These are phyloP conservation scores for Neurospora sp. DNA, from an alignment of 2,329 filamentous ascomycete species.

Conservation along the genomic window DNA sequence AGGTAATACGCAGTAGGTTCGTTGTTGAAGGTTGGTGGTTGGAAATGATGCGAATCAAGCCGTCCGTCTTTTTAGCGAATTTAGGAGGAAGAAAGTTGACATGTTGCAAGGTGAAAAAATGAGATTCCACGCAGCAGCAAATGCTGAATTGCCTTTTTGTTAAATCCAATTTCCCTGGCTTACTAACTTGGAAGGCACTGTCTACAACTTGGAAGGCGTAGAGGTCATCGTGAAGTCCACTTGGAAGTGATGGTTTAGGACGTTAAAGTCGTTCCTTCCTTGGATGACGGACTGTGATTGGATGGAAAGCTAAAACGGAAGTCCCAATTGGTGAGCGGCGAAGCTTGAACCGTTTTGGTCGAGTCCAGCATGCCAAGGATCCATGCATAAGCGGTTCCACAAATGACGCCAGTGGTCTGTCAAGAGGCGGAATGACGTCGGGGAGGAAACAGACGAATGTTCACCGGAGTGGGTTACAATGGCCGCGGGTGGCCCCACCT, in stretches of 20 bases:
- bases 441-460: conserved; percentile 10
- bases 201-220: not conserved
- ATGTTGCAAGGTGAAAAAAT: not conserved
- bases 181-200: not conserved
- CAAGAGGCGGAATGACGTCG: conserved; percentile 19
- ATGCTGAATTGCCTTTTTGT: not conserved
- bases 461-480: not conserved
- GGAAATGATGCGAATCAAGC: not conserved
- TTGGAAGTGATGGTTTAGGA: not conserved
- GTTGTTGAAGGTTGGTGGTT: not conserved
- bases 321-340: not conserved
- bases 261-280: not conserved
- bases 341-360: not conserved
- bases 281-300: not conserved
- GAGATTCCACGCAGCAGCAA: not conserved
- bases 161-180: not conserved
- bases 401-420: conserved; percentile 15
- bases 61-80: not conserved
- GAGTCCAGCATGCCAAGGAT: conserved; percentile 2
- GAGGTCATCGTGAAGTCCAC: not conserved
- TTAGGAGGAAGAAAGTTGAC: not conserved
- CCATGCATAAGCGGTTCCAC: conserved; percentile 13
- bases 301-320: not conserved
- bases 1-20: not conserved
- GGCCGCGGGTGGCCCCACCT: not conserved